phyloP scores from a whole-genome alignment of 73 alveolate species.

The Blepharisma japonicum region DNA sequence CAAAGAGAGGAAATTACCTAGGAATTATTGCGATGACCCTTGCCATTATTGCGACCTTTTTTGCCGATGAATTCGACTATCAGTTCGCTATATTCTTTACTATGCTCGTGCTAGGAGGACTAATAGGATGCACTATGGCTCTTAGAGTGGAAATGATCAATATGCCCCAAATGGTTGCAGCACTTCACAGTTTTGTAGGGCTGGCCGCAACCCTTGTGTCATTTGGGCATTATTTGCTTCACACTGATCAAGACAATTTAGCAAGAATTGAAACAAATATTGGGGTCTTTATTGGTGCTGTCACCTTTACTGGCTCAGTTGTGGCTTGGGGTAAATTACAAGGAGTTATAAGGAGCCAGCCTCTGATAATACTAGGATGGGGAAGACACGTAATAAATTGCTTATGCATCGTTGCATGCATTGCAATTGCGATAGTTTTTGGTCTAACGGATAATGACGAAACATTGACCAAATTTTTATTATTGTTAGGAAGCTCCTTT shows the following conservation, averaged over 20 bases:
- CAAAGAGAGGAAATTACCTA: constrained; percentile 50
- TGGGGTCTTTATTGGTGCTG: constrained; percentile 53
- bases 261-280: constrained; percentile 28
- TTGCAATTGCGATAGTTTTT: not conserved
- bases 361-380: constrained; percentile 30
- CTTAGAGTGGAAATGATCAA: constrained; percentile 38
- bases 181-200: constrained; percentile 63
- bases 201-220: constrained; percentile 62
- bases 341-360: constrained; percentile 36
- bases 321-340: constrained; percentile 63
- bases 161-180: constrained; percentile 56
- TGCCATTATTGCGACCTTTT: constrained; percentile 16
- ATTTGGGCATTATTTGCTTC: constrained; percentile 47
- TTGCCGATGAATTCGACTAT: constrained; percentile 10
- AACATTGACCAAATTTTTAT: not conserved
- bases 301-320: constrained; percentile 66
- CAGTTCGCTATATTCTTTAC: constrained; percentile 21
- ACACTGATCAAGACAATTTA: not conserved
- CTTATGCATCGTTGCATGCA: not conserved
- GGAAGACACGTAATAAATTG: constrained; percentile 26
- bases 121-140: constrained; percentile 36
- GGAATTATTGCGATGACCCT: constrained; percentile 50
- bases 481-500: constrained; percentile 44
- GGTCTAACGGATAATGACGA: not conserved
- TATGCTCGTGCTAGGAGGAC: constrained; percentile 9